These are phyloP conservation scores for Plasmopara halstedii DNA, from an alignment of 352 stramenopile species.

Conservation along the genomic window DNA sequence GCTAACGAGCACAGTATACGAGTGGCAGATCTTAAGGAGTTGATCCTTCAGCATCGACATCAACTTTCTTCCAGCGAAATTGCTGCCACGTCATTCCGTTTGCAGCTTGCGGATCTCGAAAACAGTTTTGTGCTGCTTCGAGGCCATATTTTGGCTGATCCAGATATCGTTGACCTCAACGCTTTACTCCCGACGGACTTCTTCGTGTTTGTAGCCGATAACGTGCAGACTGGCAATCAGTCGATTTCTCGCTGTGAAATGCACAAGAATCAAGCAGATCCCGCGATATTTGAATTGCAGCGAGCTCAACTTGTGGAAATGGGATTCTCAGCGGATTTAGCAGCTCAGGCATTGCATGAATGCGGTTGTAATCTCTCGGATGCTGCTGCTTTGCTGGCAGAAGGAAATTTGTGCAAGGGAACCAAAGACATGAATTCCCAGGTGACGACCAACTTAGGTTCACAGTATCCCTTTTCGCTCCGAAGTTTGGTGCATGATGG, in stretches of 20 bases:
- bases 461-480: constrained; percentile 14
- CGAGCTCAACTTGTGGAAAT: constrained; percentile 51
- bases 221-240: background rate
- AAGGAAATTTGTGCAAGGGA: constrained; percentile 6
- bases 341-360: constrained; percentile 20
- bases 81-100: background rate
- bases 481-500: constrained; percentile 11
- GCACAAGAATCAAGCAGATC: constrained; percentile 8
- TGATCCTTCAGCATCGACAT: constrained; percentile 29
- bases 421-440: background rate
- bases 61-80: constrained; percentile 2
- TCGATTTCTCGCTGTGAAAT: constrained; percentile 5
- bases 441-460: background rate
- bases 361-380: constrained; percentile 26
- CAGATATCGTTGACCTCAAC: constrained; percentile 52
- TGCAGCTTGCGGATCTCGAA: constrained; percentile 8
- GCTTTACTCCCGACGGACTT: constrained; percentile 41
- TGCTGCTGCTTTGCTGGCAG: constrained; percentile 31
- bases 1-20: constrained; percentile 28
- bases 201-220: constrained; percentile 54
- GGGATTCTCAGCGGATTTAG: constrained; percentile 34
- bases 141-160: constrained; percentile 49
- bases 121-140: constrained; percentile 41
- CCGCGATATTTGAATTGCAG: constrained; percentile 5
- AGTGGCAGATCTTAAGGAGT: constrained; percentile 42